These are phyloP conservation scores for Raphanus sativus DNA, from an alignment of 345 rosid species.

Conservation along the genomic window DNA sequence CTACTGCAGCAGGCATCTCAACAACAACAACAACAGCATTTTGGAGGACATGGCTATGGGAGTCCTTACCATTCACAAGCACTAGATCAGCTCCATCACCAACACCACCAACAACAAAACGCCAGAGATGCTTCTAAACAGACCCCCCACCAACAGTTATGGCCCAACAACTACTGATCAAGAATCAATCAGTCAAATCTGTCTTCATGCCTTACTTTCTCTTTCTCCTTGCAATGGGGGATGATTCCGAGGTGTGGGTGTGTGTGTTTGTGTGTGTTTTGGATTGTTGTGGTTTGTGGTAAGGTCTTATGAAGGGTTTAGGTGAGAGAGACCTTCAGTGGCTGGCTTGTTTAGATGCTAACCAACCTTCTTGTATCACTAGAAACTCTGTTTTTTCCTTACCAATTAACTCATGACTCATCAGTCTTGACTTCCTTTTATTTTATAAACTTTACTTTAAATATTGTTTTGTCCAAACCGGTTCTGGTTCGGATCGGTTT, in stretches of 20 bases:
- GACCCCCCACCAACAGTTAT: not conserved
- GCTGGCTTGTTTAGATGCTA: not conserved
- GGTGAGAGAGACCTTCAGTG: not conserved
- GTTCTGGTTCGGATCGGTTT: not conserved
- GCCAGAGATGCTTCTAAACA: not conserved
- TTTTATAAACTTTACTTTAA: not conserved
- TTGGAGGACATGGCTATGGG: not conserved
- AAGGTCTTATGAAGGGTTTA: not conserved
- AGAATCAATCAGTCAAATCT: not conserved
- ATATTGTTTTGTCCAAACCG: not conserved
- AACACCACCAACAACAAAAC: not conserved
- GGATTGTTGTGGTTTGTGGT: too few species aligned
- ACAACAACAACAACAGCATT: not conserved
- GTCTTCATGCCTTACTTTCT: not conserved
- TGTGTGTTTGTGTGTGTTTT: not conserved
- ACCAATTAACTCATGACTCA: not conserved
- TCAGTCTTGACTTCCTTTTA: not conserved
- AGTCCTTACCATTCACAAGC: not conserved
- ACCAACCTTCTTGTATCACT: not conserved
- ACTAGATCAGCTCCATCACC: not conserved
- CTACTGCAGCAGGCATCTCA: not conserved
- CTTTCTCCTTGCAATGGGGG: not conserved
- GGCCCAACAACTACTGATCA: not conserved
- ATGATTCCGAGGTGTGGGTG: not conserved
- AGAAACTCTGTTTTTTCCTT: not conserved